Base-by-base conservation (phyloP, 2,329 filamentous ascomycete species). In the Aspergillus cejpii region DNA sequence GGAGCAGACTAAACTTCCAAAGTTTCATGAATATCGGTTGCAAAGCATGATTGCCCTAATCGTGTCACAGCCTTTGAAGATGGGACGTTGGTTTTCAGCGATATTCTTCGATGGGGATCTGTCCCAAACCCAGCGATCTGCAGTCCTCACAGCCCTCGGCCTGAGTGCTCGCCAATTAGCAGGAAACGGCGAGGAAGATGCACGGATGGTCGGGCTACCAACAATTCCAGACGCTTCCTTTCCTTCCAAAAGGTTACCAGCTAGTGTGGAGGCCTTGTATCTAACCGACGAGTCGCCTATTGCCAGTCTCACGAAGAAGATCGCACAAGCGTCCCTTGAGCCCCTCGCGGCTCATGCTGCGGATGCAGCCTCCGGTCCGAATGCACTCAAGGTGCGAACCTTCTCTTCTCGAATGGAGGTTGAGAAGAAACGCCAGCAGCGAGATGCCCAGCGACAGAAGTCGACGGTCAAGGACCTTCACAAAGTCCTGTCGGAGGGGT, bases 21-120 rank as follows among this genome's bases (percentile, higher is more conserved):
- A 81, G 17, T 97, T 97, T 60, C 74, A 84, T 48, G 79, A 87
- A 49, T 72, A 87, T 47, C 80, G 83, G 14, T 72, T 92, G 3
- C 84, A 94, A 63, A 82, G 83, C 11, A 83, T 98, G 72, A 81
- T 96, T 36, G 85, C 90, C 0, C 69, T 95, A 6, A 72, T 95
- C 0, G 75, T 92, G 2, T 83, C 87, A 0, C 80, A 86, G 52
- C 87, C 92, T 0, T 71, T 79, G 39, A 75, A 78, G 41, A 87
- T 96, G 78, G 90, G 82, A 0, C 85, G 81, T 11, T 94, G 87
- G 84, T 87, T 94, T 47, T 81, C 85, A 2, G 81, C 83, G 45
- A 84, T 85, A 0, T 94, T 92, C 62, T 97, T 96, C 62, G 84
- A 88, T 33, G 90, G 90, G 12, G 92, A 98, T 61, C 90, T 92